A percentile compares a stretch with the other conserved stretches of the same genome.
phyloP scores from a whole-genome alignment of 2,329 filamentous ascomycete species.

The Helotiales sp. region DNA sequence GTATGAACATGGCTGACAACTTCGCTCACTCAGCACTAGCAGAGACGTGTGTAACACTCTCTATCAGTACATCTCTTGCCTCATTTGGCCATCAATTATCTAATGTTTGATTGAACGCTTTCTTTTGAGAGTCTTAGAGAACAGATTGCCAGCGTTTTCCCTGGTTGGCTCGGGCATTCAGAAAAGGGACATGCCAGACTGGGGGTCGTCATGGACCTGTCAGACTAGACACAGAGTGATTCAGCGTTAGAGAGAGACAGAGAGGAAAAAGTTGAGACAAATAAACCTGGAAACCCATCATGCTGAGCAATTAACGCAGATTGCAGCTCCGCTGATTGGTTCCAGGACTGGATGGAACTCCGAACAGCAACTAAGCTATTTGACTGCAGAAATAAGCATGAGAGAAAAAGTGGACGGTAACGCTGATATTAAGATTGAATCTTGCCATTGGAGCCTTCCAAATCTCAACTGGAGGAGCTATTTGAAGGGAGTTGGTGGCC shows the following conservation, averaged over 20 bases:
- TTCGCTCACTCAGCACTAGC: neutral
- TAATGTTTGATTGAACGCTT: neutral
- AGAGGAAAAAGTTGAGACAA: neutral
- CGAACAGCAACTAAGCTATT: too few species aligned
- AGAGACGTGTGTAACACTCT: neutral
- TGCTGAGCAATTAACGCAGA: neutral
- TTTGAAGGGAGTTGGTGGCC: neutral
- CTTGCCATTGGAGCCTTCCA: too few species aligned
- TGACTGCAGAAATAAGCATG: too few species aligned
- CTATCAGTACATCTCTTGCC: neutral
- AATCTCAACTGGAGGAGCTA: too few species aligned
- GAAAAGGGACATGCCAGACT: neutral
- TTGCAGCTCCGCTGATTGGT: neutral
- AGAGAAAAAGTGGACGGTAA: too few species aligned
- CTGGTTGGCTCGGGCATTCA: neutral
- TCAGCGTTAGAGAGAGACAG: neutral
- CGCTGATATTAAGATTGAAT: too few species aligned
- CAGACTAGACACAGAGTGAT: neutral
- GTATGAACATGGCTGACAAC: neutral
- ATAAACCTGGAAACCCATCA: neutral
- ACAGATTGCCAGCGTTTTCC: neutral
- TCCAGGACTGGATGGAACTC: neutral
- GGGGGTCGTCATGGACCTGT: neutral
- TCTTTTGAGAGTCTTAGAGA: neutral
- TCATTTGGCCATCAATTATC: neutral